Evolutionary conservation across 2,329 filamentous ascomycete species (phyloP).

Genomic region (Pseudocercospora ulei): DNA sequence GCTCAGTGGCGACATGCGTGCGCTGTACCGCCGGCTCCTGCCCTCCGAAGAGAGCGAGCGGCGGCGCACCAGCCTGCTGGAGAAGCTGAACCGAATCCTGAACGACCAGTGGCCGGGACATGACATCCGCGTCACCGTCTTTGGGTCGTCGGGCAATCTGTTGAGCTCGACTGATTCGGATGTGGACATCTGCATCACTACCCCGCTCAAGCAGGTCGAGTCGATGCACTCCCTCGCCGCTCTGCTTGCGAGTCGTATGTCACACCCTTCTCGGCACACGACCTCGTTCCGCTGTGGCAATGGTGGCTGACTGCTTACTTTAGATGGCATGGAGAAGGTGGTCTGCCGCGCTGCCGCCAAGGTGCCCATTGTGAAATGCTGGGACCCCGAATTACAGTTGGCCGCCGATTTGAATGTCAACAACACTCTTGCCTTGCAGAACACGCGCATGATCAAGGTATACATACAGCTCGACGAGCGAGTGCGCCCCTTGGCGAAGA

Average conservation of each 20-base stretch:
- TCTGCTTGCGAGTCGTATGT: constrained; percentile 71
- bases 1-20: constrained; percentile 71
- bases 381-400: constrained; percentile 83
- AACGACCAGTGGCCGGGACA: constrained; percentile 86
- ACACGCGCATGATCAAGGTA: constrained; percentile 94
- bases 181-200: constrained; percentile 97
- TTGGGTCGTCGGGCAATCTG: constrained; percentile 95
- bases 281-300: constrained; percentile 5
- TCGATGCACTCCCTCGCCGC: constrained; percentile 84
- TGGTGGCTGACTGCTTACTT: constrained; percentile 23
- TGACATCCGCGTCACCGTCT: constrained; percentile 81
- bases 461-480: constrained; percentile 90
- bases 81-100: constrained; percentile 77
- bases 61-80: constrained; percentile 64
- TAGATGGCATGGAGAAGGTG: constrained; percentile 93
- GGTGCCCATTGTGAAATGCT: constrained; percentile 96
- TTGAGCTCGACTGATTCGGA: constrained; percentile 93
- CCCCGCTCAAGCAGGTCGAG: constrained; percentile 75
- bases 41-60: constrained; percentile 70
- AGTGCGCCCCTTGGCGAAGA: constrained; percentile 86
- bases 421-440: constrained; percentile 87
- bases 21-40: constrained; percentile 74
- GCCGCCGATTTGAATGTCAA: constrained; percentile 99
- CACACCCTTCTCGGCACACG: constrained; percentile 7
- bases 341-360: constrained; percentile 91